These are phyloP conservation scores for Straminergon stramineum DNA, from an alignment of 225 moss, liverwort and hornwort genomes.

Conservation along the genomic window DNA sequence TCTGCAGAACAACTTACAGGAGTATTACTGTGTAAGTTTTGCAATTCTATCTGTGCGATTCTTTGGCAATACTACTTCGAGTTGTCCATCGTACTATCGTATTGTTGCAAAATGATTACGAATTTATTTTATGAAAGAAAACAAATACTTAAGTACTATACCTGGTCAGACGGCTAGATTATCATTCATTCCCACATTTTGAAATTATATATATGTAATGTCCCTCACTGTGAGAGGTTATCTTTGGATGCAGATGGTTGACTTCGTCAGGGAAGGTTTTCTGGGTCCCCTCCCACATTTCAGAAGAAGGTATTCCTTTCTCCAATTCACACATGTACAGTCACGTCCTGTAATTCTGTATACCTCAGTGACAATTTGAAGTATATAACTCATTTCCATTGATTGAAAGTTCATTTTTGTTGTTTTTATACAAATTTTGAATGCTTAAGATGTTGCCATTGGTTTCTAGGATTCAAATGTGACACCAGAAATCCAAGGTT, in stretches of 20 bases:
- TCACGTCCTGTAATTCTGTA: not conserved
- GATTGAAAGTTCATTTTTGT: not conserved
- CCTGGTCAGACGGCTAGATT: not conserved
- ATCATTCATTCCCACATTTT: not conserved
- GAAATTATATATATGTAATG: not conserved
- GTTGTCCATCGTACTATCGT: not conserved
- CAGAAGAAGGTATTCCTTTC: slow-evolving; percentile 60
- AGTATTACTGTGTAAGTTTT: slow-evolving; percentile 92
- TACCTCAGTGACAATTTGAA: not conserved
- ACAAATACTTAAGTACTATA: not conserved
- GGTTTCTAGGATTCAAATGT: not conserved
- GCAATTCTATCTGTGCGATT: not conserved
- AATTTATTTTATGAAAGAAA: not conserved
- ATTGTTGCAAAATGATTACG: not conserved
- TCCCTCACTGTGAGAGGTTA: not conserved
- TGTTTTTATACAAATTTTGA: not conserved
- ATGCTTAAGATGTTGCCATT: not conserved
- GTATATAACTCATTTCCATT: not conserved
- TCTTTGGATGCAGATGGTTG: slow-evolving; percentile 77
- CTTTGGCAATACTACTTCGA: not conserved
- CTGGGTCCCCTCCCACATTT: slow-evolving; percentile 63
- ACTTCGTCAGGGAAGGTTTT: slow-evolving; percentile 91
- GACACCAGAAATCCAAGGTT: not conserved
- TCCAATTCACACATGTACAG: not conserved
- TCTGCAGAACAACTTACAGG: slow-evolving; percentile 93